phyloP scores from a whole-genome alignment of 1,139 yeast genomes.

The Meyerozyma sp. region DNA sequence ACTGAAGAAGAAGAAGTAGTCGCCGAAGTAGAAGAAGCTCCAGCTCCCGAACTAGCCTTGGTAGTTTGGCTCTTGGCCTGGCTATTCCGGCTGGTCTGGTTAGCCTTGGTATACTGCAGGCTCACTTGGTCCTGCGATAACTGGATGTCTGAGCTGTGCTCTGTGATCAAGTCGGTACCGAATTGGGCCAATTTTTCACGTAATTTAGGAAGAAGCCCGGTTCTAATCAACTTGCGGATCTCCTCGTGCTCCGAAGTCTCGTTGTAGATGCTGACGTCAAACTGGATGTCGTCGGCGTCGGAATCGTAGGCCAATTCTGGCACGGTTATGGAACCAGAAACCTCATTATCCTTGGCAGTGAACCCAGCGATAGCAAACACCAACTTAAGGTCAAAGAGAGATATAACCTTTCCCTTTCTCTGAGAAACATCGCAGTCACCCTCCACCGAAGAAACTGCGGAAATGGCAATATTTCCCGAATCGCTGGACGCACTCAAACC shows the following conservation, averaged over 20 bases:
- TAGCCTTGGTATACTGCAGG: constrained; percentile 62
- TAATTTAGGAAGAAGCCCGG: constrained; percentile 62
- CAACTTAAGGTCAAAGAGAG: constrained; percentile 76
- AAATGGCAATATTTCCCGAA: constrained; percentile 37
- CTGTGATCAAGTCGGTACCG: constrained; percentile 69
- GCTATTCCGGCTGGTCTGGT: constrained; percentile 28
- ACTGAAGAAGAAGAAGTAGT: constrained; percentile 8
- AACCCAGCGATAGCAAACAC: constrained; percentile 56
- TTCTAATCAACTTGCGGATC: constrained; percentile 38
- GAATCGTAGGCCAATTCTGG: constrained; percentile 98
- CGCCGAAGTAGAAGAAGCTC: no score
- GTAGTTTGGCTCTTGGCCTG: background rate
- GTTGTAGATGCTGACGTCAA: constrained; percentile 64
- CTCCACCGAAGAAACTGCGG: constrained; percentile 62
- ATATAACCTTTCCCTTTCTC: constrained; percentile 93
- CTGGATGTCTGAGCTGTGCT: constrained; percentile 86
- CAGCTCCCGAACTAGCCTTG: constrained; percentile 14
- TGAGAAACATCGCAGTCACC: constrained; percentile 98
- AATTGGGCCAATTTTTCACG: constrained; percentile 56
- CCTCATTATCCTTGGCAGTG: constrained; percentile 24
- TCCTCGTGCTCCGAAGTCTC: constrained; percentile 49
- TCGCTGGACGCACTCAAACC: constrained; percentile 39
- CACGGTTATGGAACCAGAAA: constrained; percentile 62
- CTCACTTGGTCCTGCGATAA: constrained; percentile 59
- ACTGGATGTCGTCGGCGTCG: constrained; percentile 77